Evolutionary conservation across 2,329 filamentous ascomycete genomes (phyloP).

Genomic region (Phyllosticta ampelicida): DNA sequence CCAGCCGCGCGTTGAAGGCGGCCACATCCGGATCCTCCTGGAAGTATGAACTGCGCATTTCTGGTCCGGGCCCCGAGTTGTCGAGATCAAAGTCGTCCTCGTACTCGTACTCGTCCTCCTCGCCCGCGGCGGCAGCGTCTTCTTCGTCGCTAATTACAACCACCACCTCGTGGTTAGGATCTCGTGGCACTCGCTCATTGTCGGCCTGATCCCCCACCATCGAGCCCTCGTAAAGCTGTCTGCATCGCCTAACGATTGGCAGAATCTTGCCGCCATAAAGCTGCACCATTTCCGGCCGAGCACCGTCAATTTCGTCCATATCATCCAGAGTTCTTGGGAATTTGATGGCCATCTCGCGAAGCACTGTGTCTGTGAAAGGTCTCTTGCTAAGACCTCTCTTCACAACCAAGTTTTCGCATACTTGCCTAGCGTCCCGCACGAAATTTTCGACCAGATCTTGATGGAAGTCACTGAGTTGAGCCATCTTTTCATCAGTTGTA

Average conservation of each 20-base stretch:
- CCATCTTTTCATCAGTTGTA: conserved; percentile 44
- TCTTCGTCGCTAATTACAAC: conserved; percentile 23
- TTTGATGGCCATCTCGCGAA: conserved; percentile 61
- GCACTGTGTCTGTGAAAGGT: conserved; percentile 56
- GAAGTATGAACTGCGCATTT: conserved; percentile 6
- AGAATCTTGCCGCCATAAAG: conserved; percentile 52
- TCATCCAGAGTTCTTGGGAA: conserved; percentile 52
- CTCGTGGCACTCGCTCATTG: conserved; percentile 31
- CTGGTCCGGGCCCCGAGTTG: not conserved
- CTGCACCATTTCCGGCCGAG: conserved; percentile 52
- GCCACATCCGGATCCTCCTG: conserved; percentile 5
- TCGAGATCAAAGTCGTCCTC: conserved; percentile 4
- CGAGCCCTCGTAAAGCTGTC: conserved; percentile 24
- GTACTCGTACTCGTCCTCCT: conserved; percentile 10
- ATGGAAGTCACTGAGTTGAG: conserved; percentile 48
- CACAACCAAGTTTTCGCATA: conserved; percentile 53
- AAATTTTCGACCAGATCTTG: conserved; percentile 55
- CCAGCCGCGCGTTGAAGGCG: conserved; percentile 8
- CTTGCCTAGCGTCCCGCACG: conserved; percentile 47
- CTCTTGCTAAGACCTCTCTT: conserved; percentile 45
- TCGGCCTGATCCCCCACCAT: conserved; percentile 27
- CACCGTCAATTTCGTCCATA: conserved; percentile 53
- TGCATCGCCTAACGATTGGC: conserved; percentile 42
- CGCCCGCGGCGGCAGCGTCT: conserved; percentile 3
- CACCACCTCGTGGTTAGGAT: conserved; percentile 36